A percentile compares a stretch with the other conserved stretches of the same genome.
Conservation (phyloP, 495 filamentous ascomycete genomes). For the Friedmanniomyces simplex region DNA sequence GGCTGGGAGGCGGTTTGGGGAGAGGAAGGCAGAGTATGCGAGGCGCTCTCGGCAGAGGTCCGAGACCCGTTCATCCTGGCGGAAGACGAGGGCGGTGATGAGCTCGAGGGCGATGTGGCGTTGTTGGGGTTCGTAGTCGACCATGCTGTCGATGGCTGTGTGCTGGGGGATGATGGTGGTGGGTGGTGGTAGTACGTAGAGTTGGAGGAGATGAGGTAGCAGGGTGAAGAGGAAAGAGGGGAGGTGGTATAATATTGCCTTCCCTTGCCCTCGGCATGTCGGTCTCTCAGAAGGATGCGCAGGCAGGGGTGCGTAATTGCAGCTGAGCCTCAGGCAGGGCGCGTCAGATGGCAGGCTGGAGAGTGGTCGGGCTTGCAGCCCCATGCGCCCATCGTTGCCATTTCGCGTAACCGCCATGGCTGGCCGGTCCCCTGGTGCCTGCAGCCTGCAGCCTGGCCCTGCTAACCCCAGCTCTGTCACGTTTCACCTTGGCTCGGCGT, state of each 20-base stretch:
- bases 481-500: neutral
- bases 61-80: slow-evolving; percentile 5
- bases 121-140: slow-evolving; percentile 3
- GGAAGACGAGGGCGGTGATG: slow-evolving; percentile 8
- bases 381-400: neutral
- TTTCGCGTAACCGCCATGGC: neutral
- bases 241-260: neutral
- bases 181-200: too few species aligned
- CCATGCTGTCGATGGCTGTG: neutral
- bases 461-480: neutral
- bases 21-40: slow-evolving; percentile 7
- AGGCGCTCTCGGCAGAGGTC: slow-evolving; percentile 3
- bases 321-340: slow-evolving; percentile 1
- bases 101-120: slow-evolving; percentile 3
- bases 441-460: too few species aligned
- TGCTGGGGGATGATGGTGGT: neutral
- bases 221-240: too few species aligned
- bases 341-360: neutral
- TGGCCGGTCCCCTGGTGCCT: neutral
- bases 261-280: neutral
- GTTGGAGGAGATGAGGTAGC: too few species aligned
- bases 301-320: neutral
- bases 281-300: neutral
- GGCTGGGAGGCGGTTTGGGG: neutral
- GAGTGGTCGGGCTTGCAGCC: neutral